Conservation (phyloP, 2,329 filamentous ascomycete genomes). For the Bisporella sp. region DNA sequence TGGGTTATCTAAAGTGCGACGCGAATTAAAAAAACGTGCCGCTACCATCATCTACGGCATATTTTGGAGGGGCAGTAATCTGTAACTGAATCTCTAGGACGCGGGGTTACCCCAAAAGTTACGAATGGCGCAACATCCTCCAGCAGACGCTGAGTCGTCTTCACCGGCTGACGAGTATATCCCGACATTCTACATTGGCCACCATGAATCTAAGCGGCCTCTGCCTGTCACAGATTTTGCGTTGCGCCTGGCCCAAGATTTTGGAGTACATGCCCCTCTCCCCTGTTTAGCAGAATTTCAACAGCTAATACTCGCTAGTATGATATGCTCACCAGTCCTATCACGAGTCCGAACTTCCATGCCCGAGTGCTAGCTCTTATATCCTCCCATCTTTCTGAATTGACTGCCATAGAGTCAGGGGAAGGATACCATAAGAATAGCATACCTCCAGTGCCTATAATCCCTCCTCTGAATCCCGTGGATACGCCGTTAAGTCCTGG, state of each 20-base stretch:
- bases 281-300: conserved; percentile 7
- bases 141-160: background rate
- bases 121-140: too few species aligned
- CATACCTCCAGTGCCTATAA: conserved; percentile 47
- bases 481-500: conserved; percentile 70
- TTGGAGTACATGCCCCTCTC: conserved; percentile 48
- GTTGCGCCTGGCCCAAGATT: conserved; percentile 60
- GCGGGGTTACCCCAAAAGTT: too few species aligned
- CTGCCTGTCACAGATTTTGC: conserved; percentile 56
- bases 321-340: conserved; percentile 69
- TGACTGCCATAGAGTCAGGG: conserved; percentile 37
- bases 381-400: conserved; percentile 39
- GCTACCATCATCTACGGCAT: too few species aligned
- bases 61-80: too few species aligned
- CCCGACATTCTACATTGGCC: conserved; percentile 61
- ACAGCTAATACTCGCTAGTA: conserved; percentile 45
- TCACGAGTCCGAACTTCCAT: conserved; percentile 70
- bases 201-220: conserved; percentile 61
- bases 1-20: too few species aligned
- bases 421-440: conserved; percentile 32
- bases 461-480: conserved; percentile 66
- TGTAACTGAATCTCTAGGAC: too few species aligned
- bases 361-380: conserved; percentile 58
- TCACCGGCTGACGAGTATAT: conserved; percentile 22
- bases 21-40: too few species aligned